Evolutionary conservation across 768 basidiomycete species (phyloP).

Genomic region (Auriscalpium microsporum): DNA sequence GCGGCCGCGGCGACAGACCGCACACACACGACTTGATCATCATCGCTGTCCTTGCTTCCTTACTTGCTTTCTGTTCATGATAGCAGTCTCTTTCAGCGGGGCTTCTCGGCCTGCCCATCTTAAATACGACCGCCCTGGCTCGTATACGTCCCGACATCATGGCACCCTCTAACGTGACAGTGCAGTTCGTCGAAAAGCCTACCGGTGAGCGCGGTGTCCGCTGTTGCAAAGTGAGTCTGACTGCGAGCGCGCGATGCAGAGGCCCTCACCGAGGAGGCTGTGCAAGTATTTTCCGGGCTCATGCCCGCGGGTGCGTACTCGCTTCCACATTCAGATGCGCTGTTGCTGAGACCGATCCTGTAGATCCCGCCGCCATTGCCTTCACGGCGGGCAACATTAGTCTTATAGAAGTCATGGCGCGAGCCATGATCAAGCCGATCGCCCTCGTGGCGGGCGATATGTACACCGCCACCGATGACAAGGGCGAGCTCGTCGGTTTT

Average conservation of each 20-base stretch:
- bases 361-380: slow-evolving; percentile 1
- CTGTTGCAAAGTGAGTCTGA: neutral
- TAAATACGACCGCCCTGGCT: no score
- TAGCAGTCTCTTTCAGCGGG: neutral
- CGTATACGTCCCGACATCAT: neutral
- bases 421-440: slow-evolving; percentile 1
- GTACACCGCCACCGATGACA: slow-evolving; percentile 12
- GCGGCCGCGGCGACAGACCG: no score
- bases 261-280: neutral
- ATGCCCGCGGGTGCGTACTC: neutral
- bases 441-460: neutral
- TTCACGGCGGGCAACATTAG: slow-evolving; percentile 1
- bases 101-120: neutral
- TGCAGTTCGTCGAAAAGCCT: neutral
- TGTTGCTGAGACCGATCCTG: neutral
- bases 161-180: neutral
- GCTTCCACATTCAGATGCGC: neutral
- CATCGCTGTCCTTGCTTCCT: no score
- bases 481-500: no score
- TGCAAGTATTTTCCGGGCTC: neutral
- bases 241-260: neutral
- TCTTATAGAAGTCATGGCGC: neutral
- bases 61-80: no score
- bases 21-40: no score
- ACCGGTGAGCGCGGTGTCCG: neutral